A percentile compares a stretch with the other conserved stretches of the same genome.
phyloP scores from a whole-genome alignment of 1,284 basidiomycete species.

The Cutaneotrichosporon sp. region DNA sequence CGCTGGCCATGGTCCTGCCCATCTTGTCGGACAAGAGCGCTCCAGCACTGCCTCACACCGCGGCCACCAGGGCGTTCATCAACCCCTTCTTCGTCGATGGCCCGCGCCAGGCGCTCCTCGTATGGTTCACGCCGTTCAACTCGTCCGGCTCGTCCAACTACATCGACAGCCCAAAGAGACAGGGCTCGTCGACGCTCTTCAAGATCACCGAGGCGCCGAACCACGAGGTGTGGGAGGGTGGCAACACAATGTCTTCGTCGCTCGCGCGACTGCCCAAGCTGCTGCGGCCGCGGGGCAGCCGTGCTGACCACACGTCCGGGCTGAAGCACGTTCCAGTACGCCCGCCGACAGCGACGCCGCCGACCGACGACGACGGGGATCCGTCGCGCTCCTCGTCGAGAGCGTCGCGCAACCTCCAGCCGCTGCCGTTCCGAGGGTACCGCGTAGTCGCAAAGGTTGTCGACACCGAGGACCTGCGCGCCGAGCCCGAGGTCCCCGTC shows the following conservation, averaged over 20 bases:
- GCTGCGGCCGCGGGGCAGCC: slow-evolving; percentile 36
- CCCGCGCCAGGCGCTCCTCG: slow-evolving; percentile 41
- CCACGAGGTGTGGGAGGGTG: slow-evolving; percentile 19
- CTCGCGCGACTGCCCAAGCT: slow-evolving; percentile 47
- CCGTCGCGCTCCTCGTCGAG: slow-evolving; percentile 4
- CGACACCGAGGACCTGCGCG: slow-evolving; percentile 42
- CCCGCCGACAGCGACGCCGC: slow-evolving; percentile 18
- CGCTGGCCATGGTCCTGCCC: slow-evolving; percentile 52
- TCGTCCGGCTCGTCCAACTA: slow-evolving; percentile 18
- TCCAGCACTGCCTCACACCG: background rate
- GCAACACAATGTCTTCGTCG: slow-evolving; percentile 16
- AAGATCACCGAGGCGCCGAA: slow-evolving; percentile 22
- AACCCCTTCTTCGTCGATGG: slow-evolving; percentile 35
- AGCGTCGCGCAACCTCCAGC: slow-evolving; percentile 28
- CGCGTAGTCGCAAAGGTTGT: slow-evolving; percentile 51
- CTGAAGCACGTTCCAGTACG: slow-evolving; percentile 15
- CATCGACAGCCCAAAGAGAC: slow-evolving; percentile 1
- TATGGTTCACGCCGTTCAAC: slow-evolving; percentile 54
- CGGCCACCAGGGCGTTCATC: slow-evolving; percentile 19
- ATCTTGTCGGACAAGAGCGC: slow-evolving; percentile 25
- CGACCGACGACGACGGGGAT: slow-evolving; percentile 10
- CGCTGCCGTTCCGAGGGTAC: slow-evolving; percentile 50
- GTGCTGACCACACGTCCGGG: slow-evolving; percentile 1
- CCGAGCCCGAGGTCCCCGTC: slow-evolving; percentile 30
- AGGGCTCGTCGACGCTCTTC: slow-evolving; percentile 20